These are phyloP conservation scores for Gnomoniopsis sp. DNA, from an alignment of 2,329 filamentous ascomycete species.

Conservation along the genomic window DNA sequence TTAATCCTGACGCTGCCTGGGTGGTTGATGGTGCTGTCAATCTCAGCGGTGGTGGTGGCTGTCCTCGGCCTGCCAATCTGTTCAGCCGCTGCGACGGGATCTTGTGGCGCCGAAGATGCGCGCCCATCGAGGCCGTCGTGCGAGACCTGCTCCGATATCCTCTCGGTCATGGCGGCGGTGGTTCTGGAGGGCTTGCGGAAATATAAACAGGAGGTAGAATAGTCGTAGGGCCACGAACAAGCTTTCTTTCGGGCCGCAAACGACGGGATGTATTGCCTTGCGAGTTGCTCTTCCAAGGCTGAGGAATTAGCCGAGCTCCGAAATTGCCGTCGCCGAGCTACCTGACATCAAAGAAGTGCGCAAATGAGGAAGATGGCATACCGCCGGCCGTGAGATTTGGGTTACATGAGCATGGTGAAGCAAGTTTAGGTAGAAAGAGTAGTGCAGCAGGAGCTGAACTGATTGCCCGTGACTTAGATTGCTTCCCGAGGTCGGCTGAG, in stretches of 20 bases:
- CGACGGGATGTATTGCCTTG: not conserved
- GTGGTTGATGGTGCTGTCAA: conserved; percentile 58
- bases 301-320: not conserved
- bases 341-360: not conserved
- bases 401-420: too few species aligned
- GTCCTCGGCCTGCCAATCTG: conserved; percentile 30
- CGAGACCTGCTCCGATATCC: not conserved
- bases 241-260: not conserved
- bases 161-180: conserved; percentile 4
- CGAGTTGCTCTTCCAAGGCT: not conserved
- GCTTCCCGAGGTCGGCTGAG: not conserved
- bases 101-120: not conserved
- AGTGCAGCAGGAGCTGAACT: too few species aligned
- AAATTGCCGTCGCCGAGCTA: not conserved
- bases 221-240: too few species aligned
- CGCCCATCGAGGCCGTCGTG: not conserved
- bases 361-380: not conserved
- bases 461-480: not conserved
- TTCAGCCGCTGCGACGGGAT: conserved; percentile 12
- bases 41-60: conserved; percentile 51
- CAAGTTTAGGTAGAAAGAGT: too few species aligned
- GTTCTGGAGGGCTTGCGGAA: not conserved
- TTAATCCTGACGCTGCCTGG: conserved; percentile 86
- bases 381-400: not conserved
- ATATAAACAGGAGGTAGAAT: not conserved